Conservation (phyloP, 352 stramenopile species). For the Phytophthora pseudosyringae region DNA sequence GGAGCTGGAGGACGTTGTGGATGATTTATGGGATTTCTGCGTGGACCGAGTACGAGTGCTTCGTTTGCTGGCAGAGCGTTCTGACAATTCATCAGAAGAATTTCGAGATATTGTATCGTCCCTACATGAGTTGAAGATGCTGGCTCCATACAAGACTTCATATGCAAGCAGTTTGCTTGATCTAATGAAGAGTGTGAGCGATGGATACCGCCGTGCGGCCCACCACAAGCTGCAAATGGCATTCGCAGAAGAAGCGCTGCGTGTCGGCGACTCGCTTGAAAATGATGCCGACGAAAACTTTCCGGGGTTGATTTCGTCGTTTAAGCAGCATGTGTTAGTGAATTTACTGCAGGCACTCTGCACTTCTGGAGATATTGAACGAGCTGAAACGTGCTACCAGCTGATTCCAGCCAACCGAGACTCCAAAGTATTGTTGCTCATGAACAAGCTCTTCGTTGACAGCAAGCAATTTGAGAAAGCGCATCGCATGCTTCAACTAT, state of each 20-base stretch:
- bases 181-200: slow-evolving; percentile 56
- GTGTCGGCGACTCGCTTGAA: slow-evolving; percentile 61
- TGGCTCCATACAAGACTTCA: slow-evolving; percentile 64
- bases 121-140: slow-evolving; percentile 76
- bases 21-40: slow-evolving; percentile 85
- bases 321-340: slow-evolving; percentile 53
- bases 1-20: slow-evolving; percentile 75
- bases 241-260: slow-evolving; percentile 69
- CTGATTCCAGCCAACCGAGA: slow-evolving; percentile 46
- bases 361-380: slow-evolving; percentile 52
- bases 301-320: slow-evolving; percentile 25
- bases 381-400: slow-evolving; percentile 68
- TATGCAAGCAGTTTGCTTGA: slow-evolving; percentile 52
- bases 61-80: slow-evolving; percentile 31
- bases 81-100: slow-evolving; percentile 9
- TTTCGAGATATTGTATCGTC: slow-evolving; percentile 51
- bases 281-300: slow-evolving; percentile 37
- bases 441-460: slow-evolving; percentile 67
- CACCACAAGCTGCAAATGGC: slow-evolving; percentile 47
- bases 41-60: slow-evolving; percentile 69
- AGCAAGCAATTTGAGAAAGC: slow-evolving; percentile 62
- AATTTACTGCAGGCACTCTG: slow-evolving; percentile 62
- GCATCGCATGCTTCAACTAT: slow-evolving; percentile 34
- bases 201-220: slow-evolving; percentile 47
- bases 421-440: slow-evolving; percentile 46